phyloP scores from a whole-genome alignment of 371 early-diverging fungal species.

The Mortierella sp. region DNA sequence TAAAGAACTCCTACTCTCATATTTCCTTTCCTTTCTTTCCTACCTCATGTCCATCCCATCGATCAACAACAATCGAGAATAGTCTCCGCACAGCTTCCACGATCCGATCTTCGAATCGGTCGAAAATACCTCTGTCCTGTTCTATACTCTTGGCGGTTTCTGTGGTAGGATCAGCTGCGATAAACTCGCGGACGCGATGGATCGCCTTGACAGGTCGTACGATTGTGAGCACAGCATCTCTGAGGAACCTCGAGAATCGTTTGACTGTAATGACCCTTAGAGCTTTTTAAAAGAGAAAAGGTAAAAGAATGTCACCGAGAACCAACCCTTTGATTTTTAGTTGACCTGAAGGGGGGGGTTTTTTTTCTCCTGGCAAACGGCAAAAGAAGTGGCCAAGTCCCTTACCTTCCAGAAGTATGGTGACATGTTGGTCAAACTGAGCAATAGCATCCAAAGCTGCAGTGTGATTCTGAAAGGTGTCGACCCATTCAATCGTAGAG shows the following conservation, averaged over 20 bases:
- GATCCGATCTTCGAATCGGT: conserved; percentile 27
- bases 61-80: conserved; percentile 13
- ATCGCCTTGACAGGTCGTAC: conserved; percentile 39
- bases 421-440: conserved; percentile 32
- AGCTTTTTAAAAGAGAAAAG: conserved; percentile 13
- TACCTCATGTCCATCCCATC: conserved; percentile 33
- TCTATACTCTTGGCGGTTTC: conserved; percentile 13
- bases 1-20: no score
- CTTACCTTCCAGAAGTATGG: conserved; percentile 28
- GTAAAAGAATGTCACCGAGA: no score
- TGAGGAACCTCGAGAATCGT: conserved; percentile 42
- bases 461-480: conserved; percentile 26
- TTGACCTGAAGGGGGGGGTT: not conserved
- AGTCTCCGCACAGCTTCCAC: conserved; percentile 12
- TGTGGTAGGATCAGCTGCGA: conserved; percentile 17
- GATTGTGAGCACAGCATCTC: conserved; percentile 32
- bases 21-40: no score
- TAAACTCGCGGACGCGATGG: conserved; percentile 29
- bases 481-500: conserved; percentile 45
- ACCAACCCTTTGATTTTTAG: no score
- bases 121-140: conserved; percentile 13
- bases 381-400: not conserved
- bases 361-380: not conserved
- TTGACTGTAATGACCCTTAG: conserved; percentile 19
- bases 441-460: conserved; percentile 22